Evolutionary conservation across 805 yeast species (phyloP).

Genomic region (Vanderwaltozyma polyspora): DNA sequence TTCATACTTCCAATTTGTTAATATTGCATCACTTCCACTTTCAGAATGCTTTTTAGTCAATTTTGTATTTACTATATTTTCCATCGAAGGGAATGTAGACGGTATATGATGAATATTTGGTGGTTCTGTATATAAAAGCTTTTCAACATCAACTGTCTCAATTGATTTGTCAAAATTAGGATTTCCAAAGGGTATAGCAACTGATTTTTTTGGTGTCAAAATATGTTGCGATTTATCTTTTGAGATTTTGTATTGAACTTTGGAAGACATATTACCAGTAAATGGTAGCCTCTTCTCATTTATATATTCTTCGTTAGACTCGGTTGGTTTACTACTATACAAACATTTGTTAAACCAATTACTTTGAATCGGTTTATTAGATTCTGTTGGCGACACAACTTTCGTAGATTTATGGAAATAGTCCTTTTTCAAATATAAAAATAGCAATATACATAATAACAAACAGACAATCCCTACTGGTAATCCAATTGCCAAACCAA

Average conservation of each 20-base stretch:
- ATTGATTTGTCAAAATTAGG: slow-evolving; percentile 1
- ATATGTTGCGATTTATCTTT: slow-evolving; percentile 9
- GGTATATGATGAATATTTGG: slow-evolving; percentile 18
- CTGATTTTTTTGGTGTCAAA: slow-evolving; percentile 13
- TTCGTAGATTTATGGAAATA: background rate
- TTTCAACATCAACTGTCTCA: slow-evolving; percentile 10
- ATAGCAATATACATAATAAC: slow-evolving; percentile 11
- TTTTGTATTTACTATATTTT: background rate
- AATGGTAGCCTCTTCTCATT: slow-evolving; percentile 8
- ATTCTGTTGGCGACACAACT: slow-evolving; percentile 4
- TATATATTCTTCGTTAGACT: background rate
- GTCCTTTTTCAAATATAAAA: slow-evolving; percentile 9
- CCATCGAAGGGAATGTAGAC: slow-evolving; percentile 11
- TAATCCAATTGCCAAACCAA: slow-evolving; percentile 24
- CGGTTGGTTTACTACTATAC: background rate
- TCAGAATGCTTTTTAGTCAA: slow-evolving; percentile 1
- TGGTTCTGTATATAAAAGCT: slow-evolving; percentile 17
- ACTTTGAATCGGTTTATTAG: background rate
- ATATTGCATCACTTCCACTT: background rate
- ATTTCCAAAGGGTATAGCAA: slow-evolving; percentile 1
- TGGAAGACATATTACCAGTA: slow-evolving; percentile 9
- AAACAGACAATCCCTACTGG: slow-evolving; percentile 23
- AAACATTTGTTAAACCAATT: slow-evolving; percentile 5
- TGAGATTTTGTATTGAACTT: slow-evolving; percentile 14
- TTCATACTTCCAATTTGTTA: slow-evolving; percentile 20